Evolutionary conservation across 2,329 filamentous ascomycete genomes (phyloP).

Genomic region (Akanthomyces uredinophilus): DNA sequence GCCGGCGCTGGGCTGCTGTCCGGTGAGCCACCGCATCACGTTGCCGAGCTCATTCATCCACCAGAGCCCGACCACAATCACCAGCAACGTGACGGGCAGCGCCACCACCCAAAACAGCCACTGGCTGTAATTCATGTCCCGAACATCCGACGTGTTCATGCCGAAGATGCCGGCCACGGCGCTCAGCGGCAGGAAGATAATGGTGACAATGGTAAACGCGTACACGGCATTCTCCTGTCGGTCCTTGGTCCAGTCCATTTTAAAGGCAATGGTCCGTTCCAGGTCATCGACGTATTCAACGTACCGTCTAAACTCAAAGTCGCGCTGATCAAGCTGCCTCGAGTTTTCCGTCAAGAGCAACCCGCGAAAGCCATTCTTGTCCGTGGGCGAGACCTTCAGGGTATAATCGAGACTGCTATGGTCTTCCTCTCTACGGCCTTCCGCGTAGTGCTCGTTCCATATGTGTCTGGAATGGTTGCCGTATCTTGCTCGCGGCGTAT

Average conservation of each 20-base stretch:
- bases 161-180: constrained; percentile 45
- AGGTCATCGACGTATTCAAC: constrained; percentile 28
- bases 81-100: constrained; percentile 39
- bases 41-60: constrained; percentile 40
- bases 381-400: constrained; percentile 32
- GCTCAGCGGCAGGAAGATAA: constrained; percentile 43
- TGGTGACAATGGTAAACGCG: constrained; percentile 45
- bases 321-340: constrained; percentile 32
- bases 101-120: constrained; percentile 47
- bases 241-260: constrained; percentile 37
- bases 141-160: constrained; percentile 48
- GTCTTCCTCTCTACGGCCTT: constrained; percentile 20
- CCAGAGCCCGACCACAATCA: constrained; percentile 35
- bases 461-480: not conserved
- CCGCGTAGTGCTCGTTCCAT: constrained; percentile 17
- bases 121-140: constrained; percentile 43
- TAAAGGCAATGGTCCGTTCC: constrained; percentile 28
- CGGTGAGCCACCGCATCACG: constrained; percentile 26
- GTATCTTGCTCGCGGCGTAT: not conserved
- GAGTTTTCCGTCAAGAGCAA: constrained; percentile 36
- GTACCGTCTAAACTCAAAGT: constrained; percentile 28
- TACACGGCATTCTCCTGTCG: constrained; percentile 44
- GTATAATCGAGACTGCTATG: constrained; percentile 21
- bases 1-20: constrained; percentile 9
- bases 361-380: constrained; percentile 33